These are phyloP conservation scores for Pythium dissotocum DNA, from an alignment of 352 stramenopile genomes.

Conservation along the genomic window DNA sequence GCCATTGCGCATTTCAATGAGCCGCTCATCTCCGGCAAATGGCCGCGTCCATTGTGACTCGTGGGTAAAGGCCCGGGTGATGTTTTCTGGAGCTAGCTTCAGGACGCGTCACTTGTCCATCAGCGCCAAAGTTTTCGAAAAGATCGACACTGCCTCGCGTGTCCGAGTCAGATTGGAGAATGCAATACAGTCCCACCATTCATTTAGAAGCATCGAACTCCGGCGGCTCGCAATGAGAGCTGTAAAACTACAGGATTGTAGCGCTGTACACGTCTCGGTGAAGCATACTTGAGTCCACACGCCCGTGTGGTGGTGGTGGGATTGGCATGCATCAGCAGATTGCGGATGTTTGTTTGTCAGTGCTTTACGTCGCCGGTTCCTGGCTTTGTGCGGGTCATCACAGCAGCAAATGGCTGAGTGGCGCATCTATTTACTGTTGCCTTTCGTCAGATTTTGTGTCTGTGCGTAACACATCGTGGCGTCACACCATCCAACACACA, in stretches of 20 bases:
- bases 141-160: neutral
- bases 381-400: neutral
- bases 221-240: too few relatives aligned
- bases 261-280: too few relatives aligned
- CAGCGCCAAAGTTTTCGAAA: neutral
- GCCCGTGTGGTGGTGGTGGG: too few relatives aligned
- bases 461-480: neutral
- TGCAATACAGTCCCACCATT: too few relatives aligned
- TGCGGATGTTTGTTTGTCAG: neutral
- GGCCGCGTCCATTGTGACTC: neutral
- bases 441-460: neutral
- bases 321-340: too few relatives aligned
- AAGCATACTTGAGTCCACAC: too few relatives aligned
- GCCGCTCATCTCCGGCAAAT: neutral
- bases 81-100: conserved; percentile 1
- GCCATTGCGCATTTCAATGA: neutral
- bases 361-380: neutral
- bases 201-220: too few relatives aligned
- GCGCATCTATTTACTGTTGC: neutral
- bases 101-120: conserved; percentile 1
- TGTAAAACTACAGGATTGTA: too few relatives aligned
- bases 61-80: neutral
- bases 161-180: neutral
- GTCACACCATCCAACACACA: neutral
- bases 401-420: neutral